Evolutionary conservation across 441 rosid species (phyloP).

Genomic region (Populus hybrid): DNA sequence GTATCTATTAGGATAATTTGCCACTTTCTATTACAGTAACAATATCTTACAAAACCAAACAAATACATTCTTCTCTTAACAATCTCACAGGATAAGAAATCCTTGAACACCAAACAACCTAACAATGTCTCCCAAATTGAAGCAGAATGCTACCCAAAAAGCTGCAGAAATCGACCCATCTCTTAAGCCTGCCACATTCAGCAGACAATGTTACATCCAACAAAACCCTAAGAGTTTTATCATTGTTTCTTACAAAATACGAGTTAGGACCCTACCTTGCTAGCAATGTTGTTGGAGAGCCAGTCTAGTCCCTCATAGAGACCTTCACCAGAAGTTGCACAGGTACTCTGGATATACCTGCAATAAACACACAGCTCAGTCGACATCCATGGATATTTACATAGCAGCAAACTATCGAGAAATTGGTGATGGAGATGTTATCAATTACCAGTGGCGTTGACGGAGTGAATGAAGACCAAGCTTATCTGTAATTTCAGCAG

Average conservation of each 20-base stretch:
- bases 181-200: slow-evolving; percentile 24
- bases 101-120: slow-evolving; percentile 9
- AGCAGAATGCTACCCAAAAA: neutral
- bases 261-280: slow-evolving; percentile 39
- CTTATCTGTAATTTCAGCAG: slow-evolving; percentile 51
- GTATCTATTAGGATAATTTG: slow-evolving; percentile 23
- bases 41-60: neutral
- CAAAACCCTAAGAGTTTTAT: neutral
- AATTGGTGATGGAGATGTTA: neutral
- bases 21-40: slow-evolving; percentile 21
- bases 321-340: slow-evolving; percentile 56
- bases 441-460: slow-evolving; percentile 54
- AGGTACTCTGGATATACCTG: slow-evolving; percentile 76
- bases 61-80: no score
- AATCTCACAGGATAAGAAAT: slow-evolving; percentile 21
- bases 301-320: slow-evolving; percentile 65
- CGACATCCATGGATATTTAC: neutral
- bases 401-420: neutral
- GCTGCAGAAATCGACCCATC: neutral
- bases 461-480: slow-evolving; percentile 53
- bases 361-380: neutral
- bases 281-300: slow-evolving; percentile 62
- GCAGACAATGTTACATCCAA: neutral
- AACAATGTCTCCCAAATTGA: neutral
- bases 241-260: neutral